Conservation (phyloP, 176 grass and related monocot genomes). For the Poa pratensis region DNA sequence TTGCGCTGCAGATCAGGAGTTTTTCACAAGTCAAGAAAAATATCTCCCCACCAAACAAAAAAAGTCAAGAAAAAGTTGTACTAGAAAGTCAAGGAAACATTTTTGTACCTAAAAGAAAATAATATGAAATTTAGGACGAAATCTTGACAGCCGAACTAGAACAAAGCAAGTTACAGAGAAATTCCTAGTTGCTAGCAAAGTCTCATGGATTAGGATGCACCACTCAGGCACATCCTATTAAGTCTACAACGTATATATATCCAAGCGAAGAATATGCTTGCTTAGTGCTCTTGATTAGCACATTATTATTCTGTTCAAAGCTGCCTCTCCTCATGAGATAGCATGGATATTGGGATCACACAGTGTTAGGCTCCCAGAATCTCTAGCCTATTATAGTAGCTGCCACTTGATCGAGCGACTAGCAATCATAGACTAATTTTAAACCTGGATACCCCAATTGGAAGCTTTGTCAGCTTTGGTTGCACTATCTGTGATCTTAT, state of each 20-base stretch:
- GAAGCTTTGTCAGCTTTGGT: conserved; percentile 34
- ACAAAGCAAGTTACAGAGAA: conserved; percentile 14
- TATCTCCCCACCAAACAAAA: not conserved
- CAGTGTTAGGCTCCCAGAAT: conserved; percentile 3
- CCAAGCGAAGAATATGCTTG: conserved; percentile 37
- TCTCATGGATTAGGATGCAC: not conserved
- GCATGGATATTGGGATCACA: conserved; percentile 30
- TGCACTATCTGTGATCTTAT: conserved; percentile 25
- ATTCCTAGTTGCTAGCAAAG: conserved; percentile 17
- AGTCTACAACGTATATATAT: not conserved
- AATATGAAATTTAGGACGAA: conserved; percentile 15
- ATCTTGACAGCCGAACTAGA: conserved; percentile 33
- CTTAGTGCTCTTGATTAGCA: conserved; percentile 30
- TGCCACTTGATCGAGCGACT: conserved; percentile 21
- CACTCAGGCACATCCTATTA: not conserved
- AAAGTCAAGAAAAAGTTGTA: not conserved
- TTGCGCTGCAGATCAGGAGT: not conserved
- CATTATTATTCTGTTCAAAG: conserved; percentile 45
- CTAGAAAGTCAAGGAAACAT: not conserved
- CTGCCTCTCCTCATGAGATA: conserved; percentile 39
- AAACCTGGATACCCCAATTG: conserved; percentile 40
- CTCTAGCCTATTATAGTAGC: conserved; percentile 35
- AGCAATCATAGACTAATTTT: conserved; percentile 39
- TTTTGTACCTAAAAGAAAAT: not conserved
- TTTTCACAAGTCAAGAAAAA: not conserved